A percentile compares a stretch with the other conserved stretches of the same genome.
These are phyloP conservation scores for Flueggea neowawraea DNA, from an alignment of 441 rosid genomes.

Conservation along the genomic window DNA sequence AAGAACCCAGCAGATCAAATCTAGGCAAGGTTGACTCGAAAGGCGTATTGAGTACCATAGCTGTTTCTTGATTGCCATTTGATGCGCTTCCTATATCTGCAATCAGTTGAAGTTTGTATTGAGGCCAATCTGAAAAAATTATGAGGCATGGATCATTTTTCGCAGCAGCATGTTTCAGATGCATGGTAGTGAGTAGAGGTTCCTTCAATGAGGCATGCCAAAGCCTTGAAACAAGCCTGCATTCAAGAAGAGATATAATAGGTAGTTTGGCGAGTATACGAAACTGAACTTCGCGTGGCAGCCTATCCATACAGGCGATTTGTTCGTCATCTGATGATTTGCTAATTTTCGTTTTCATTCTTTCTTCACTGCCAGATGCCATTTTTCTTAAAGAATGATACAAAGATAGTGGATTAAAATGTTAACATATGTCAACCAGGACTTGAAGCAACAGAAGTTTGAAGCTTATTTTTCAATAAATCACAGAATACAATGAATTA, in stretches of 20 bases:
- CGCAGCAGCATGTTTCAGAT: neutral
- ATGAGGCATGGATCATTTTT: conserved; percentile 2
- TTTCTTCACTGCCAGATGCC: conserved; percentile 2
- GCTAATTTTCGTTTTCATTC: neutral
- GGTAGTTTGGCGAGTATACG: conserved; percentile 14
- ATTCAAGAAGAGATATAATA: neutral
- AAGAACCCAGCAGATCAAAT: conserved; percentile 18
- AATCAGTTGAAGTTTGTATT: conserved; percentile 13
- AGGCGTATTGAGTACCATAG: conserved; percentile 3
- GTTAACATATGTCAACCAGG: no score
- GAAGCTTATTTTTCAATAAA: neutral
- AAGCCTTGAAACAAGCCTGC: conserved; percentile 8
- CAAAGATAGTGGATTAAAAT: no score
- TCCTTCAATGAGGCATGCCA: conserved; percentile 5
- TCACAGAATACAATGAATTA: neutral
- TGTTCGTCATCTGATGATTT: neutral
- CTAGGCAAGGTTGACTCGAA: conserved; percentile 1
- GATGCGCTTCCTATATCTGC: neutral
- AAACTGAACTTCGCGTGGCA: neutral
- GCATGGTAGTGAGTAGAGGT: conserved; percentile 2
- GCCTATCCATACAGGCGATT: neutral
- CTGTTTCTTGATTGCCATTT: neutral
- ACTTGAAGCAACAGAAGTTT: no score
- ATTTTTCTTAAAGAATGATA: neutral
- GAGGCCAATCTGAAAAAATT: conserved; percentile 15